phyloP scores from a whole-genome alignment of 2,329 filamentous ascomycete genomes.

The Huntiella moniliformis region DNA sequence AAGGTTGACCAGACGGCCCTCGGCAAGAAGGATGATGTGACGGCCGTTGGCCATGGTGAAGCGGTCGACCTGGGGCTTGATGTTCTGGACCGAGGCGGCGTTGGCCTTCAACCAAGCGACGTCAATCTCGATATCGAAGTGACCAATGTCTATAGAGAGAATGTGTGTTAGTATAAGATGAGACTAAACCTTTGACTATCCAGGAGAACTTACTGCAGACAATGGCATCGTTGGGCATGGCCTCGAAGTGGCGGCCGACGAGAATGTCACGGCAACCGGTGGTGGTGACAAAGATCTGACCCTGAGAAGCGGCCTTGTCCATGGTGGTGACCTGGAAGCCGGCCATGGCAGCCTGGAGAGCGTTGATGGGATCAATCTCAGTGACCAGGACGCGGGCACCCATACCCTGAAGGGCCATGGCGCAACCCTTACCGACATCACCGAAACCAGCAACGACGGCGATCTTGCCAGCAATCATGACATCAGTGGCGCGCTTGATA shows the following conservation, averaged over 20 bases:
- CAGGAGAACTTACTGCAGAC: conserved; percentile 60
- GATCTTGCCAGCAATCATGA: conserved; percentile 99
- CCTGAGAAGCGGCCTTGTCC: conserved; percentile 76
- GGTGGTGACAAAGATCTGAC: conserved; percentile 98
- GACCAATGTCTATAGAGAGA: conserved; percentile 58
- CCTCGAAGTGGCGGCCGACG: conserved; percentile 77
- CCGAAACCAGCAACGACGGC: conserved; percentile 94
- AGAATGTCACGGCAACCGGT: conserved; percentile 98
- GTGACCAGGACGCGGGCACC: conserved; percentile 92
- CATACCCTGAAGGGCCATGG: conserved; percentile 89
- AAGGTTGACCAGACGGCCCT: conserved; percentile 97
- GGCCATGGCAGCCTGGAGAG: conserved; percentile 93
- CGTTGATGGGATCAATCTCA: conserved; percentile 98
- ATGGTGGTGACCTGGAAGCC: conserved; percentile 95
- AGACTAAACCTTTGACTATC: not conserved
- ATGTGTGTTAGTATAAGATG: not conserved
- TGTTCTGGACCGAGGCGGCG: conserved; percentile 83
- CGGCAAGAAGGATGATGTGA: conserved; percentile 95
- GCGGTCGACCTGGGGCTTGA: conserved; percentile 99
- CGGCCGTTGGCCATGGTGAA: conserved; percentile 85
- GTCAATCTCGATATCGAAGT: conserved; percentile 99
- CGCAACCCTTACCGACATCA: conserved; percentile 98
- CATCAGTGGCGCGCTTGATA: conserved; percentile 99
- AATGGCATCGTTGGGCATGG: conserved; percentile 93
- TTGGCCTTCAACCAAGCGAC: conserved; percentile 99